These are phyloP conservation scores for Aurinia saxatilis DNA, from an alignment of 345 rosid genomes.

Conservation along the genomic window DNA sequence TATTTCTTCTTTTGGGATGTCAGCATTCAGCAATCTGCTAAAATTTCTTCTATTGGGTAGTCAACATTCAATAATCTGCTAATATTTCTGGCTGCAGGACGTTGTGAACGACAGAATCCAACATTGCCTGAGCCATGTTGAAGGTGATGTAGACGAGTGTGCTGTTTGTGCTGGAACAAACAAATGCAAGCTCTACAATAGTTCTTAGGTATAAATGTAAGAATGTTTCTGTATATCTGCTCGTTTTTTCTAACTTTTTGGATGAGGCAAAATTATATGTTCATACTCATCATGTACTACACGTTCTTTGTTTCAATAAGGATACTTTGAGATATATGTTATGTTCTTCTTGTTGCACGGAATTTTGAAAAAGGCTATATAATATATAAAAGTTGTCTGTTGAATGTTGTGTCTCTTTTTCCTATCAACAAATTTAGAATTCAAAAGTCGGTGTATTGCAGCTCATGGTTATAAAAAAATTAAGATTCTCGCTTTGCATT, in stretches of 20 bases:
- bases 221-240: slow-evolving; percentile 3
- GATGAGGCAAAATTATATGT: slow-evolving; percentile 2
- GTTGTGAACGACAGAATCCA: slow-evolving; percentile 75
- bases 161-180: slow-evolving; percentile 70
- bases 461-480: neutral
- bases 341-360: neutral
- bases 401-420: neutral
- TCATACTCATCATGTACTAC: neutral
- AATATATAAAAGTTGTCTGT: neutral
- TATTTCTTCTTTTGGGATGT: neutral
- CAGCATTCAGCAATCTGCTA: neutral
- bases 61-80: neutral
- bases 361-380: neutral
- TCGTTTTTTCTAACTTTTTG: neutral
- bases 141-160: slow-evolving; percentile 72
- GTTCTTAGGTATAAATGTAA: slow-evolving; percentile 18
- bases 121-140: slow-evolving; percentile 68
- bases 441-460: neutral
- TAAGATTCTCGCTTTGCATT: neutral
- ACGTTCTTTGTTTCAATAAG: neutral
- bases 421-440: neutral
- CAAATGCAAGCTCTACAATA: slow-evolving; percentile 68
- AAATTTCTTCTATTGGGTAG: neutral
- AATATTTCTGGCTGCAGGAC: slow-evolving; percentile 38
- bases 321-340: neutral